A percentile compares a stretch with the other conserved stretches of the same genome.
Evolutionary conservation across 805 yeast species (phyloP).

Genomic region (Candida gorgasii): DNA sequence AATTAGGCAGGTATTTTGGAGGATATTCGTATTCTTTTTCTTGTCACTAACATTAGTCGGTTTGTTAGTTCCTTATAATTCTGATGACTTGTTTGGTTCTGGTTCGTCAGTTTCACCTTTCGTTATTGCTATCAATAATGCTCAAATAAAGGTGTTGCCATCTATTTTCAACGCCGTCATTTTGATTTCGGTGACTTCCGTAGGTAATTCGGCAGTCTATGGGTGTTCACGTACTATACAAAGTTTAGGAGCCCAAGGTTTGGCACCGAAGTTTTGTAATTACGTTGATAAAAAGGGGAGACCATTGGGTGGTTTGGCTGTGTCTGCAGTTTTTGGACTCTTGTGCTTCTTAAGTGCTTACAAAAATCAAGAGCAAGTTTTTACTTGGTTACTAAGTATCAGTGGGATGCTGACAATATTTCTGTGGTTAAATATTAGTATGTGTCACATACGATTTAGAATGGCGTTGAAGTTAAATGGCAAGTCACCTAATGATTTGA

Average conservation of each 20-base stretch:
- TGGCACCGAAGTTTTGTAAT: conserved; percentile 53
- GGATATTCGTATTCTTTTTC: conserved; percentile 42
- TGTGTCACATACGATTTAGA: conserved; percentile 44
- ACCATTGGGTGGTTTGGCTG: conserved; percentile 39
- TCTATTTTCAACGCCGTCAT: conserved; percentile 75
- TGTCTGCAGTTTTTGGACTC: conserved; percentile 36
- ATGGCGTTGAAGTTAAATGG: conserved; percentile 36
- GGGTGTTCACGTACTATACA: conserved; percentile 73
- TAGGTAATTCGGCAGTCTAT: conserved; percentile 73
- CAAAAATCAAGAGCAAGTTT: conserved; percentile 31
- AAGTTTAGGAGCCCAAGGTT: conserved; percentile 69
- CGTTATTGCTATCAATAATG: conserved; percentile 66
- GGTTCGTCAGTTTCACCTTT: conserved; percentile 69
- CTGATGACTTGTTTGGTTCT: conserved; percentile 43
- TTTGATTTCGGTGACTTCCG: conserved; percentile 70
- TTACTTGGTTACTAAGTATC: conserved; percentile 43
- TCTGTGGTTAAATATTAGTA: conserved; percentile 42
- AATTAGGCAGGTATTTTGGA: conserved; percentile 45
- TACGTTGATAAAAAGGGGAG: conserved; percentile 44
- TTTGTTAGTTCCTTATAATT: conserved; percentile 51
- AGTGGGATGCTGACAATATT: conserved; percentile 43
- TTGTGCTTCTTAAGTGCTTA: conserved; percentile 40
- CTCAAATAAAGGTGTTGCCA: conserved; percentile 65
- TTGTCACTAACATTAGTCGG: conserved; percentile 35
- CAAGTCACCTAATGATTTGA: conserved; percentile 34